Conservation (phyloP, 257 asterid genomes). For the Penstemon newberryi region DNA sequence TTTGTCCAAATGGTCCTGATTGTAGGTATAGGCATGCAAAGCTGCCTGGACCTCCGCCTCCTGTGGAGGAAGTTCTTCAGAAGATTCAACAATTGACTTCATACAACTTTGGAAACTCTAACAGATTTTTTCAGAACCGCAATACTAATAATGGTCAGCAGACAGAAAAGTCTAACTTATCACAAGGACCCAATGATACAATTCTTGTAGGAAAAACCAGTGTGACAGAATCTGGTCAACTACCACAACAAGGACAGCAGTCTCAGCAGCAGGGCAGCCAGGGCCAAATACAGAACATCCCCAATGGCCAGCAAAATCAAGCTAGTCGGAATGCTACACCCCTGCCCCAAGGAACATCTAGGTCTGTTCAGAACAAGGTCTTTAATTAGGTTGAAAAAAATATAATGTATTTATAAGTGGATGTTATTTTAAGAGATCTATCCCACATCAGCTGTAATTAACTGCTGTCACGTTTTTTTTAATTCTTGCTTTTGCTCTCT, state of each 20-base stretch:
- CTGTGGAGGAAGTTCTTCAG: conserved; percentile 89
- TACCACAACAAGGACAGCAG: conserved; percentile 53
- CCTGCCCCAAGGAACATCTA: conserved; percentile 97
- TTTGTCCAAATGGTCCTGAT: conserved; percentile 97
- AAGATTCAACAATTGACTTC: conserved; percentile 83
- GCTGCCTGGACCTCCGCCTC: conserved; percentile 97
- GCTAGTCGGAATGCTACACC: conserved; percentile 63
- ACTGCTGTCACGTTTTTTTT: conserved; percentile 41
- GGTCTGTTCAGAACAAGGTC: conserved; percentile 95
- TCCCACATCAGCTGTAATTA: conserved; percentile 60
- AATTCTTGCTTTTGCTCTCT: conserved; percentile 31
- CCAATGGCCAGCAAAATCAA: conserved; percentile 67
- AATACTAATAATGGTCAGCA: conserved; percentile 56
- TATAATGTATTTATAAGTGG: conserved; percentile 57
- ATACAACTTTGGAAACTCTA: conserved; percentile 58
- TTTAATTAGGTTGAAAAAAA: conserved; percentile 63
- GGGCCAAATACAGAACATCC: conserved; percentile 54
- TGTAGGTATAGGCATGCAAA: conserved; percentile 97
- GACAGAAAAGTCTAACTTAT: conserved; percentile 59
- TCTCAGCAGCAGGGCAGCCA: conserved; percentile 58
- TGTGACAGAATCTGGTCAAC: conserved; percentile 49
- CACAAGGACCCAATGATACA: conserved; percentile 51
- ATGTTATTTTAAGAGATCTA: conserved; percentile 39
- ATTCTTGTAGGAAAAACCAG: conserved; percentile 47
- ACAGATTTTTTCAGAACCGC: conserved; percentile 72